Conservation (phyloP, 176 grass and related monocot species). For the Leersia perrieri region DNA sequence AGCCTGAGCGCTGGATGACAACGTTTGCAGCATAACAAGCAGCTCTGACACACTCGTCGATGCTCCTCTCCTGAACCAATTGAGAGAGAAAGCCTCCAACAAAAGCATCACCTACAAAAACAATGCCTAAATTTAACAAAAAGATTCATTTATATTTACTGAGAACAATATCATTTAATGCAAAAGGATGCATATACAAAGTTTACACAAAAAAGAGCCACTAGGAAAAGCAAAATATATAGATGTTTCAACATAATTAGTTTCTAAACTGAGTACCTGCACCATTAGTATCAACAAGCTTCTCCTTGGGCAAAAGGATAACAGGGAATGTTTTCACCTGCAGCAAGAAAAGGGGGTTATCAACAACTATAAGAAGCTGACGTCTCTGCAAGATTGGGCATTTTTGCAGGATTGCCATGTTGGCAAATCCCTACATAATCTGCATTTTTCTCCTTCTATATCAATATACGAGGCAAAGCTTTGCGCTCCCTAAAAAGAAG, state of each 20-base stretch:
- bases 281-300: constrained; percentile 95
- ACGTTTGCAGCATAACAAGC: constrained; percentile 73
- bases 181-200: background rate
- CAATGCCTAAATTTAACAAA: background rate
- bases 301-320: constrained; percentile 87
- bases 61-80: constrained; percentile 60
- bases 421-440: no score
- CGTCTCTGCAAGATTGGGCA: background rate
- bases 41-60: constrained; percentile 61
- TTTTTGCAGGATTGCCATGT: no score
- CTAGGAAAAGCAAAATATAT: background rate
- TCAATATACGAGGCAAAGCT: no score
- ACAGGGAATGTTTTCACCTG: constrained; percentile 90
- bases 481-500: no score
- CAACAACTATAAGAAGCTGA: background rate
- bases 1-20: constrained; percentile 71
- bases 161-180: background rate
- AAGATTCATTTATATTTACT: background rate
- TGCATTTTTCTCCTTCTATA: no score
- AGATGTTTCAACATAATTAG: background rate
- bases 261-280: constrained; percentile 58
- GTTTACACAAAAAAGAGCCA: background rate
- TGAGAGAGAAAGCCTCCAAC: constrained; percentile 79
- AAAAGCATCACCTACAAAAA: constrained; percentile 68
- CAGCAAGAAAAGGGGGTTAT: background rate